Percentiles rank a stretch among this genome's conserved stretches.
phyloP scores from a whole-genome alignment of 208 protist species.

The Leishmania amazonensis region DNA sequence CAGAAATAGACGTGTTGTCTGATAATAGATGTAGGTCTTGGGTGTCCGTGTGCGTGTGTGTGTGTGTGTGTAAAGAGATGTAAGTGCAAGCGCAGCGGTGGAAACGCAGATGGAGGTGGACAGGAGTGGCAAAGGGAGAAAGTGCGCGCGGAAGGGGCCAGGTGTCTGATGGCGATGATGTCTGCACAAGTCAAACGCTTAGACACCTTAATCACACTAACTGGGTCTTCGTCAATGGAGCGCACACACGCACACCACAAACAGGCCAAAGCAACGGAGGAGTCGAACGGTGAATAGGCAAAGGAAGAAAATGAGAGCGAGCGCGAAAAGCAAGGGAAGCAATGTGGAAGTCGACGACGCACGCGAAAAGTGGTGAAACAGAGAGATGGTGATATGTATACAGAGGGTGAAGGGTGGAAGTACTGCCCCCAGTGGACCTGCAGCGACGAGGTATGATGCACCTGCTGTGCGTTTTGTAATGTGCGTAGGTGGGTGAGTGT shows the following conservation, averaged over 20 bases:
- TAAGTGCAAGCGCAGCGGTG: not conserved
- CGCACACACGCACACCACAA: not conserved
- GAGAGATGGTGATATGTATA: not conserved
- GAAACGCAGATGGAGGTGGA: not conserved
- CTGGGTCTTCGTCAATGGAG: not conserved
- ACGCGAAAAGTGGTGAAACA: not conserved
- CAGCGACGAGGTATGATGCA: not conserved
- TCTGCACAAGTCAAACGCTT: not conserved
- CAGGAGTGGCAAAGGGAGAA: not conserved
- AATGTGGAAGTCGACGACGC: not conserved
- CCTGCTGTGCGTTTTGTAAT: not conserved
- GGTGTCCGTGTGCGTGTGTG: not conserved
- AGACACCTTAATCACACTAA: not conserved
- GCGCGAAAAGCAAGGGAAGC: not conserved
- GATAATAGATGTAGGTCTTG: not conserved
- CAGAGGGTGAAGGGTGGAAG: not conserved
- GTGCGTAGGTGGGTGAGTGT: not conserved
- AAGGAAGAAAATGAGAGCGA: not conserved
- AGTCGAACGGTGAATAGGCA: not conserved
- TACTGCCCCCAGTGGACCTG: not conserved
- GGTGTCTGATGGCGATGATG: not conserved
- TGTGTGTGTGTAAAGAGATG: not conserved
- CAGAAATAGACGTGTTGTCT: not conserved
- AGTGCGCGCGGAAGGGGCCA: conserved; percentile 12
- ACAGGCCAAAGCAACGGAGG: not conserved